A percentile compares a stretch with the other conserved stretches of the same genome.
These are phyloP conservation scores for Catunica adiposa DNA, from an alignment of 2,329 filamentous ascomycete species.

Conservation along the genomic window DNA sequence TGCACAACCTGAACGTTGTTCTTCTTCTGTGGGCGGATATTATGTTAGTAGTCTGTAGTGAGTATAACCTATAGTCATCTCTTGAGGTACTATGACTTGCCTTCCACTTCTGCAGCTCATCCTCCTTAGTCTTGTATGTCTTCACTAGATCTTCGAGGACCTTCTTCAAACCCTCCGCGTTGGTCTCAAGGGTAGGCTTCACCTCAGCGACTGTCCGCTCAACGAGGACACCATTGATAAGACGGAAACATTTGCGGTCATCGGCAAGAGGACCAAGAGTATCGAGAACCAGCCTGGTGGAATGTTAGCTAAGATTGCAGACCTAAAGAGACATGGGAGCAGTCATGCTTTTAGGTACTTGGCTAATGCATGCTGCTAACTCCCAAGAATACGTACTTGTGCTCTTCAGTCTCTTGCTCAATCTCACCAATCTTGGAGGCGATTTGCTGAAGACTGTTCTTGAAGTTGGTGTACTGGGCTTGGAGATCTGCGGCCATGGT, in stretches of 20 bases:
- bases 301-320: neutral
- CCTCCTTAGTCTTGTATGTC: conserved; percentile 88
- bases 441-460: conserved; percentile 69
- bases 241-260: conserved; percentile 92
- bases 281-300: conserved; percentile 70
- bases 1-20: conserved; percentile 79
- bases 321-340: neutral
- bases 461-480: conserved; percentile 61
- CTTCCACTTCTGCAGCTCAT: conserved; percentile 98
- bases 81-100: no score
- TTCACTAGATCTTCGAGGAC: conserved; percentile 88
- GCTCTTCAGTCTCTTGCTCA: conserved; percentile 91
- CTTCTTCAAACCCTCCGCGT: conserved; percentile 84
- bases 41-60: conserved; percentile 4
- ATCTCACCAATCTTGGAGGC: conserved; percentile 95
- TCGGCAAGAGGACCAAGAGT: conserved; percentile 67
- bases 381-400: conserved; percentile 54
- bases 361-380: no score
- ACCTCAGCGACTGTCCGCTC: conserved; percentile 91
- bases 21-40: conserved; percentile 49
- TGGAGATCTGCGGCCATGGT: conserved; percentile 50
- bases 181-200: conserved; percentile 76
- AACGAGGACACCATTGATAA: conserved; percentile 93
- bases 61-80: no score
- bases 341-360: no score